Base-by-base conservation (phyloP, 176 grass and related monocot species). In the Raddia guianensis region DNA sequence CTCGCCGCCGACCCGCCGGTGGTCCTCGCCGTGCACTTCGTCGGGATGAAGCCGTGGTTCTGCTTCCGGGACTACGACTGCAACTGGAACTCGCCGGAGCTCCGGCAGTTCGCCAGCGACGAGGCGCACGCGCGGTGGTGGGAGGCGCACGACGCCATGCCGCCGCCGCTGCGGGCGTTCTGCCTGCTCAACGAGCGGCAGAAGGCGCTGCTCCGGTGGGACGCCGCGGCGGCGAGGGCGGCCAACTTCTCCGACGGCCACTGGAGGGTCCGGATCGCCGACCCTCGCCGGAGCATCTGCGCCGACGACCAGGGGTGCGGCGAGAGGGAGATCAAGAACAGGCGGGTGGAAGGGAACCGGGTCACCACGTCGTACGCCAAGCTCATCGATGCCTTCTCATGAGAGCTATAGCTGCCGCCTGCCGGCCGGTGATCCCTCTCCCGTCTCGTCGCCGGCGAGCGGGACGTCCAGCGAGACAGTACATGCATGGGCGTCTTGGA, bases 51-150 rank as follows among this genome's bases (percentile, higher is more conserved):
- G 68, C 89, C 89, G 0, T 91, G 89, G 89, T 77, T 91, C 74
- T 91, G 89, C 82, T 91, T 84, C 80, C 40, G 81, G 2, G 86
- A 91, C 86, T 91, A 91, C 81, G 89, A 91, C 81, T 91, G 89
- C 82, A 91, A 91, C 80, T 91, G 89, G 89, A 88, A 91, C 76
- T 69, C 77, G 48, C 48, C 63, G 4, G 74, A 51, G 75, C 77
- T 87, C 65, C 58, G 82, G 7, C 82, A 88, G 84, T 91, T 91
- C 85, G 89, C 89, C 14, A 87, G 85, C 79, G 88, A 90, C 43
- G 88, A 87, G 77, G 88, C 78, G 74, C 88, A 90, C 83, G 74
- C 80, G 33, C 53, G 88, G 14, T 90, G 88, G 88, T 90, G 88
- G 88, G 42, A 9, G 47, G 84, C 57, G 67, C 85, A 90, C 80